Evolutionary conservation across 228 moss, liverwort and hornwort genomes (phyloP).

Genomic region (Sphagnum magellanicum): DNA sequence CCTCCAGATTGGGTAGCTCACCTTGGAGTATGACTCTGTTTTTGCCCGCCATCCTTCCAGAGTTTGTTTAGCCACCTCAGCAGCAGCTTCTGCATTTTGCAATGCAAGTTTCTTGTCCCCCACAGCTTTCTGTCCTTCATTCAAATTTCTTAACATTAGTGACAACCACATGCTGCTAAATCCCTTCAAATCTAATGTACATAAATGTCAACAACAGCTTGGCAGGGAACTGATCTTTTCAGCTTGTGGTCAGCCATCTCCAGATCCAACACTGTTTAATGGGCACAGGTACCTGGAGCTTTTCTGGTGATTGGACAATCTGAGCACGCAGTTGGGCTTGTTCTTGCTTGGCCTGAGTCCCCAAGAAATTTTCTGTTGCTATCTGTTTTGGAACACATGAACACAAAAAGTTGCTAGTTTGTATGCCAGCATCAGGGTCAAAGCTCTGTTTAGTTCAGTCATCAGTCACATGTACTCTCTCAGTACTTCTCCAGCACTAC

Average conservation of each 20-base stretch:
- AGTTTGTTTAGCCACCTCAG: constrained; percentile 67
- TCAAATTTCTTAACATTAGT: no score
- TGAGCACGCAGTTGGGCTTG: constrained; percentile 45
- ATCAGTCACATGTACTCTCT: not conserved
- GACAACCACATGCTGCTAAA: no score
- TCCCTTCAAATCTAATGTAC: no score
- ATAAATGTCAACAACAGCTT: no score
- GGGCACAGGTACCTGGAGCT: constrained; percentile 34
- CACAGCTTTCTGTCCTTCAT: constrained; percentile 40
- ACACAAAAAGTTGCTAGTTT: not conserved
- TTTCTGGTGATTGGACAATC: constrained; percentile 88
- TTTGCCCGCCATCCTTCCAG: constrained; percentile 56
- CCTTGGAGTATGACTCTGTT: constrained; percentile 57
- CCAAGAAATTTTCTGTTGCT: constrained; percentile 53
- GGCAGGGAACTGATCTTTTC: no score
- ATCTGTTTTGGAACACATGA: constrained; percentile 11
- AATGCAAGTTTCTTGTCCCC: constrained; percentile 60
- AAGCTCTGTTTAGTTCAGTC: not conserved
- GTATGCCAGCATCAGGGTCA: not conserved
- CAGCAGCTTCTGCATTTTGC: constrained; percentile 50
- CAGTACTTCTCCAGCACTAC: not conserved
- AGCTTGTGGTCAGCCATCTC: no score
- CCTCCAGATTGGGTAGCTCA: constrained; percentile 3
- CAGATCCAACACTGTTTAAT: no score
- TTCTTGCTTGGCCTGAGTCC: constrained; percentile 73